These are phyloP conservation scores for Apophysomyces trapeziformis DNA, from an alignment of 371 early-diverging fungal species.

Conservation along the genomic window DNA sequence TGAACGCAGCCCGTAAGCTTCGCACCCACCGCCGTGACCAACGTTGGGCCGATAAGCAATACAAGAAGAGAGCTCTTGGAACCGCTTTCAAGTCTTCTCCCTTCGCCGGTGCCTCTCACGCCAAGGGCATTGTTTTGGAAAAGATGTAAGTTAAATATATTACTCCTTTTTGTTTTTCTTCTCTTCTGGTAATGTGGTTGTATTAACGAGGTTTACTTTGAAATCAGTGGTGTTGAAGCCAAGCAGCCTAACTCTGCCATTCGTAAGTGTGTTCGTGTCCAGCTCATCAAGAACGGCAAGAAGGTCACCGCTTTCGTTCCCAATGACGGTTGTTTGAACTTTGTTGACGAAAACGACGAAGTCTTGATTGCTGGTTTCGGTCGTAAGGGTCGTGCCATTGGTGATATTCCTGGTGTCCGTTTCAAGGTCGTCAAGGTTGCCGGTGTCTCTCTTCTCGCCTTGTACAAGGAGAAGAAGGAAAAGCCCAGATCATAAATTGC, in stretches of 20 bases:
- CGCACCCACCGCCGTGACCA: conserved; percentile 96
- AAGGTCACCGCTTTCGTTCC: conserved; percentile 99
- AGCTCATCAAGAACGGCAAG: conserved; percentile 99
- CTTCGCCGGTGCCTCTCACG: conserved; percentile 99
- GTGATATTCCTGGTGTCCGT: conserved; percentile 99
- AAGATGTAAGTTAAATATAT: conserved; percentile 83
- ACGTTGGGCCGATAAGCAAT: conserved; percentile 99
- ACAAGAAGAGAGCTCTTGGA: conserved; percentile 98
- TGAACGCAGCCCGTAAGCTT: conserved; percentile 98
- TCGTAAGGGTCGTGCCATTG: conserved; percentile 87
- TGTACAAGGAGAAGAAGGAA: conserved; percentile 99
- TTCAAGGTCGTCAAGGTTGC: conserved; percentile 99
- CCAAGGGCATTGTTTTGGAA: conserved; percentile 99
- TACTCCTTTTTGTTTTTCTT: not conserved
- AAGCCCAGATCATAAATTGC: conserved; percentile 85
- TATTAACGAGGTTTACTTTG: not conserved
- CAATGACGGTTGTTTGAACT: conserved; percentile 99
- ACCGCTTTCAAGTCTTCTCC: conserved; percentile 98
- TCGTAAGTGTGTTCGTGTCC: conserved; percentile 99
- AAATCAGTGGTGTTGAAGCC: conserved; percentile 98
- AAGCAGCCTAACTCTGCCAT: conserved; percentile 99
- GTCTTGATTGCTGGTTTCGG: conserved; percentile 97
- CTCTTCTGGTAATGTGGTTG: too few species aligned
- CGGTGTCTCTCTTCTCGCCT: conserved; percentile 98
- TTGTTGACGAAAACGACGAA: conserved; percentile 98